phyloP scores from a whole-genome alignment of 2,329 filamentous ascomycete genomes.

The Verticillium alfalfae region DNA sequence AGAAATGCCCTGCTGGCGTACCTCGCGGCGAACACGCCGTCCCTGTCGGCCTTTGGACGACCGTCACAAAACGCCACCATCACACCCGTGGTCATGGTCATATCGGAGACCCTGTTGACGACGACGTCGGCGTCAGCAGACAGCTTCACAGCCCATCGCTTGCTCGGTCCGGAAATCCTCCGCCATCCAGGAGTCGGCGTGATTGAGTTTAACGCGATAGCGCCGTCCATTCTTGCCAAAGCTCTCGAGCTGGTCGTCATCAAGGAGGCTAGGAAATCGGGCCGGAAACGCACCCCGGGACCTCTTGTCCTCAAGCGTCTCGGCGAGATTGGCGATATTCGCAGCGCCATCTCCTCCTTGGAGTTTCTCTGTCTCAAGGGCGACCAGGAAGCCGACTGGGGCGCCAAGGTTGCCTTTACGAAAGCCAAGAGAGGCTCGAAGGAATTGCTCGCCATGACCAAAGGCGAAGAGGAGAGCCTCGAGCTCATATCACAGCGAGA shows the following conservation, averaged over 20 bases:
- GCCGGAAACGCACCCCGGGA: constrained; percentile 69
- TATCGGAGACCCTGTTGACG: constrained; percentile 85
- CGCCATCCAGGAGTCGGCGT: constrained; percentile 72
- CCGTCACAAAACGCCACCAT: constrained; percentile 38
- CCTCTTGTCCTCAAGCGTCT: constrained; percentile 72
- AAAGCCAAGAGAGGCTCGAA: constrained; percentile 60
- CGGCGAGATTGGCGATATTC: constrained; percentile 83
- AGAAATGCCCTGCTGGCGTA: constrained; percentile 70
- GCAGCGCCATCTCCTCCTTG: constrained; percentile 85
- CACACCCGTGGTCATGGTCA: constrained; percentile 77
- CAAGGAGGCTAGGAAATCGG: constrained; percentile 79
- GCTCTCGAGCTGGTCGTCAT: constrained; percentile 76
- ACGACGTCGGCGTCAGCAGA: constrained; percentile 81
- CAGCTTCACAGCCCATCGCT: constrained; percentile 85
- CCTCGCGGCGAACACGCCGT: constrained; percentile 61
- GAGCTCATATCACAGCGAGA: constrained; percentile 82
- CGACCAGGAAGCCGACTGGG: constrained; percentile 69
- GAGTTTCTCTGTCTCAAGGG: constrained; percentile 88
- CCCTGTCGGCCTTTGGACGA: constrained; percentile 40
- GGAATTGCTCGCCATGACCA: constrained; percentile 57
- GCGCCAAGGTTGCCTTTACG: constrained; percentile 64
- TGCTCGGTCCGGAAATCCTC: constrained; percentile 81
- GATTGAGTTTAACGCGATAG: constrained; percentile 91
- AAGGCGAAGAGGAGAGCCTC: constrained; percentile 72
- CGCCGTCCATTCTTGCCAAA: constrained; percentile 77